Evolutionary conservation across 768 basidiomycete genomes (phyloP).

Genomic region (Mrakia frigida): DNA sequence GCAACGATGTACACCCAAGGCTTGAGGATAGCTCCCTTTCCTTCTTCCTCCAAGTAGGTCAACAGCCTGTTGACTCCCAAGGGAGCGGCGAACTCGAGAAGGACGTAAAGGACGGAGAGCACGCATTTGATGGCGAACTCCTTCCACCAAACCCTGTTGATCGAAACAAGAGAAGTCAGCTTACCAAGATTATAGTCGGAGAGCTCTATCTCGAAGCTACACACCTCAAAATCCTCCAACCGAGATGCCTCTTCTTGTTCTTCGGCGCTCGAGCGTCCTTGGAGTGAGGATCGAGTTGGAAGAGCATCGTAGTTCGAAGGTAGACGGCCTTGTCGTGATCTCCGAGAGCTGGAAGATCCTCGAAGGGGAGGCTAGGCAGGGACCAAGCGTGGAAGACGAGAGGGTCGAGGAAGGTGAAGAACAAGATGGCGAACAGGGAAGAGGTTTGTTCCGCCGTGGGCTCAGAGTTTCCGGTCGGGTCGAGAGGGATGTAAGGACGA

Average conservation of each 20-base stretch:
- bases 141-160: slow-evolving; percentile 37
- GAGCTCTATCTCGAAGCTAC: no score
- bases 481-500: slow-evolving; percentile 16
- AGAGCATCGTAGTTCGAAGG: slow-evolving; percentile 44
- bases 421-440: slow-evolving; percentile 11
- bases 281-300: slow-evolving; percentile 46
- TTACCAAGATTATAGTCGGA: no score
- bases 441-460: slow-evolving; percentile 29
- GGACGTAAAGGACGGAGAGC: slow-evolving; percentile 35
- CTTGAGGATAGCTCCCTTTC: slow-evolving; percentile 50
- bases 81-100: slow-evolving; percentile 47
- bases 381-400: slow-evolving; percentile 41
- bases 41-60: slow-evolving; percentile 54
- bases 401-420: slow-evolving; percentile 35
- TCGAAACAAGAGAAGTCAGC: no score
- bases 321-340: slow-evolving; percentile 47
- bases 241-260: slow-evolving; percentile 47
- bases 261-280: slow-evolving; percentile 43
- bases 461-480: not conserved
- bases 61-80: slow-evolving; percentile 31
- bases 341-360: slow-evolving; percentile 49
- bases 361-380: slow-evolving; percentile 40
- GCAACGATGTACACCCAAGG: slow-evolving; percentile 71
- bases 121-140: slow-evolving; percentile 35
- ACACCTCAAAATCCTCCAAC: slow-evolving; percentile 49